A percentile compares a stretch with the other conserved stretches of the same genome.
These are phyloP conservation scores for Oxyria digyna DNA, from an alignment of 148 eudicot species.

Conservation along the genomic window DNA sequence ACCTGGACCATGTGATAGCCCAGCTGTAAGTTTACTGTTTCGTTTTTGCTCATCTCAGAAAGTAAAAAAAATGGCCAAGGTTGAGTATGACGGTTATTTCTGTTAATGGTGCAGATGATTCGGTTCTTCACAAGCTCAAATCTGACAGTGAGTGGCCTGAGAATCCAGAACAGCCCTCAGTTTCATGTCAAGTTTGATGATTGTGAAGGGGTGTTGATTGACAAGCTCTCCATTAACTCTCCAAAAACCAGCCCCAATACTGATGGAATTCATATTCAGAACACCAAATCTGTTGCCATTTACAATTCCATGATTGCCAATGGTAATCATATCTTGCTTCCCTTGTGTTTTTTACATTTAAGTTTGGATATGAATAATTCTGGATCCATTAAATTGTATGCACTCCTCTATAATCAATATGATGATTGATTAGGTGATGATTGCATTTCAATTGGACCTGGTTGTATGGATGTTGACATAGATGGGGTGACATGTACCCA, in stretches of 20 bases:
- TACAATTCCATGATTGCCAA: slow-evolving; percentile 76
- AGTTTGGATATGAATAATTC: no score
- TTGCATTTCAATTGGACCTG: slow-evolving; percentile 92
- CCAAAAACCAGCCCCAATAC: slow-evolving; percentile 90
- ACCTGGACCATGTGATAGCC: slow-evolving; percentile 96
- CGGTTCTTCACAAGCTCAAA: slow-evolving; percentile 86
- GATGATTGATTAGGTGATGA: slow-evolving; percentile 57
- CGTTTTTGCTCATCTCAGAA: neutral
- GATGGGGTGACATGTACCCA: slow-evolving; percentile 81
- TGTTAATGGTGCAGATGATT: slow-evolving; percentile 38
- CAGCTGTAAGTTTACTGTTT: slow-evolving; percentile 41
- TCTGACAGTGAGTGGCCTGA: slow-evolving; percentile 37
- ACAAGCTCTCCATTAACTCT: slow-evolving; percentile 66
- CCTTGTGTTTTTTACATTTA: no score
- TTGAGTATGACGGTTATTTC: neutral
- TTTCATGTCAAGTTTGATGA: slow-evolving; percentile 95
- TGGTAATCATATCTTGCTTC: slow-evolving; percentile 41
- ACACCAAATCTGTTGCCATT: slow-evolving; percentile 62
- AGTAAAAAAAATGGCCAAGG: no score
- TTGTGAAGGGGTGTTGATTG: slow-evolving; percentile 75
- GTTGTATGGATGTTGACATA: slow-evolving; percentile 66
- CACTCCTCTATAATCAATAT: no score
- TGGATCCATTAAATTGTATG: neutral
- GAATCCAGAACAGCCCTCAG: slow-evolving; percentile 76
- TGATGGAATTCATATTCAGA: slow-evolving; percentile 78